Percentiles rank a stretch among this genome's conserved stretches.
Conservation (phyloP, 2,329 filamentous ascomycete species). For the Diaporthe aspalathi region DNA sequence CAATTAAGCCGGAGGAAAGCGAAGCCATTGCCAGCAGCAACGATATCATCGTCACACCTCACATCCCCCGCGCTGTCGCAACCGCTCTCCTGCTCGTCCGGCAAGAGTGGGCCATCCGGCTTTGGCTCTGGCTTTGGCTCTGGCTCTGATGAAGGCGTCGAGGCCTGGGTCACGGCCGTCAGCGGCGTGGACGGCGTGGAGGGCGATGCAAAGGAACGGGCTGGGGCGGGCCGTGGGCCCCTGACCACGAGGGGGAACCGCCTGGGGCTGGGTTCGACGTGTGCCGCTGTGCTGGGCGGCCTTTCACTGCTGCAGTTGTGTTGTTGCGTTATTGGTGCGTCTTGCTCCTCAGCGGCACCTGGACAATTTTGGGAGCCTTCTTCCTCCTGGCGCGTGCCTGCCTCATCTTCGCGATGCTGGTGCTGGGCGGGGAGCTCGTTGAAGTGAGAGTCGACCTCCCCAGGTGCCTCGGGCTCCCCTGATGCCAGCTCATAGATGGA, state of each 20-base stretch:
- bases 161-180: not conserved
- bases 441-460: too few species aligned
- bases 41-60: not conserved
- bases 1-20: slow-evolving; percentile 6
- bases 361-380: not conserved
- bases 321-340: not conserved
- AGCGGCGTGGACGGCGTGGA: not conserved
- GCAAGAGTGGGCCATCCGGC: not conserved
- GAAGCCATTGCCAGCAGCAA: not conserved
- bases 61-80: not conserved
- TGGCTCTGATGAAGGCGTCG: not conserved
- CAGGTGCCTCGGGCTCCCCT: too few species aligned
- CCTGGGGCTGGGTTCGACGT: too few species aligned
- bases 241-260: not conserved
- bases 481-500: not conserved
- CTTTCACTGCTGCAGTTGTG: not conserved
- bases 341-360: not conserved
- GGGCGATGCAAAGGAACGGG: not conserved
- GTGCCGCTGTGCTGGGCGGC: too few species aligned
- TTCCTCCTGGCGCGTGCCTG: not conserved
- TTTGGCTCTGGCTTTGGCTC: not conserved
- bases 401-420: not conserved
- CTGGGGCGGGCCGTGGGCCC: not conserved
- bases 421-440: not conserved
- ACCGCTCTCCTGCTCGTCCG: not conserved